A percentile compares a stretch with the other conserved stretches of the same genome.
These are phyloP conservation scores for Cystobasidium ongulense DNA, from an alignment of 768 basidiomycete genomes.

Conservation along the genomic window DNA sequence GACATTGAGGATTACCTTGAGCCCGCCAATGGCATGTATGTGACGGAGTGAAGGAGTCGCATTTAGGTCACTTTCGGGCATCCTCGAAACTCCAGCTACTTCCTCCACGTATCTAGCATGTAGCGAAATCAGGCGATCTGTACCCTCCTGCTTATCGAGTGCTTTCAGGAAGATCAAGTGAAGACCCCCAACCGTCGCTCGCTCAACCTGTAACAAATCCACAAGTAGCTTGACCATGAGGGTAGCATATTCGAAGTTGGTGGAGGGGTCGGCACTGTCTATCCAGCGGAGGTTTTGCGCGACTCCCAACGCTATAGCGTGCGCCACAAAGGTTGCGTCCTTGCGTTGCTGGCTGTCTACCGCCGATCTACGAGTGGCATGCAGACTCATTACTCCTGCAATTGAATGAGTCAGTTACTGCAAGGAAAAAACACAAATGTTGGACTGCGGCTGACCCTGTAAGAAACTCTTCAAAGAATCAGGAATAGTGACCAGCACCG, in stretches of 20 bases:
- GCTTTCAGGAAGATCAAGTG: conserved; percentile 73
- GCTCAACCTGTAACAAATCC: conserved; percentile 46
- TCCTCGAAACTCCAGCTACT: conserved; percentile 54
- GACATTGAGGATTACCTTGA: conserved; percentile 54
- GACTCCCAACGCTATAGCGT: conserved; percentile 63
- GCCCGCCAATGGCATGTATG: conserved; percentile 65
- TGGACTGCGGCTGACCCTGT: conserved; percentile 34
- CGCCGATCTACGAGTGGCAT: conserved; percentile 23
- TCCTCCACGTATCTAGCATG: conserved; percentile 54
- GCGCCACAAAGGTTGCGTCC: conserved; percentile 64
- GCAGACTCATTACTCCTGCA: conserved; percentile 32
- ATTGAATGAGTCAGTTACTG: not conserved
- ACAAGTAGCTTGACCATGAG: conserved; percentile 54
- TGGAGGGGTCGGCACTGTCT: conserved; percentile 45
- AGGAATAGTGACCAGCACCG: conserved; percentile 33
- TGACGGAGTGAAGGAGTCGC: conserved; percentile 51
- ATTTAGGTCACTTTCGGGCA: conserved; percentile 55
- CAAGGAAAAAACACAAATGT: too few relatives aligned
- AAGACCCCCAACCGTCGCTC: conserved; percentile 48
- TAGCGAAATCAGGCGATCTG: conserved; percentile 59
- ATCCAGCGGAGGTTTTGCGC: conserved; percentile 51
- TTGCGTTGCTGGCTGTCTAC: conserved; percentile 55
- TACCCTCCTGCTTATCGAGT: conserved; percentile 63
- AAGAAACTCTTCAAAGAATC: conserved; percentile 34
- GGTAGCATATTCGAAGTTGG: conserved; percentile 53